Conservation (phyloP, 2,329 filamentous ascomycete genomes). For the Fusarium sp. region DNA sequence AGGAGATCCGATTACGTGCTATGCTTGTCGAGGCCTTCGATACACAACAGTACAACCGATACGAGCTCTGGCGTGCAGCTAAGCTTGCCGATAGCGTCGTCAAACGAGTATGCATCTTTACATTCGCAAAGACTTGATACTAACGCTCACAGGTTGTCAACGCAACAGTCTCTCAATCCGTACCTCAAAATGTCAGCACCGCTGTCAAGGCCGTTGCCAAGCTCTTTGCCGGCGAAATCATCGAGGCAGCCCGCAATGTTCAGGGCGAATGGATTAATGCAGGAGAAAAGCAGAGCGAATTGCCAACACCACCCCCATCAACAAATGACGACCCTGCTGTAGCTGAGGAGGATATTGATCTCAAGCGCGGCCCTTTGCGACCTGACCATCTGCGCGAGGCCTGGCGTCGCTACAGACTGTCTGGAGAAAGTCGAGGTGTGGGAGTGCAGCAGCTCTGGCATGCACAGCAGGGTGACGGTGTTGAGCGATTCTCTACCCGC, state of each 20-base stretch:
- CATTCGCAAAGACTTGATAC: background rate
- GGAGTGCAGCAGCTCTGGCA: slow-evolving; percentile 73
- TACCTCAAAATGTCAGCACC: slow-evolving; percentile 78
- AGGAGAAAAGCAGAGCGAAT: slow-evolving; percentile 69
- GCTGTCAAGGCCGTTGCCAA: slow-evolving; percentile 83
- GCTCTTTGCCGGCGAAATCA: slow-evolving; percentile 80
- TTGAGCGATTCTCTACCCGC: slow-evolving; percentile 69
- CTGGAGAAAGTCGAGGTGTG: slow-evolving; percentile 72
- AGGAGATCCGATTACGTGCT: slow-evolving; percentile 68
- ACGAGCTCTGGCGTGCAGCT: slow-evolving; percentile 77
- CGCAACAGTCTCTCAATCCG: slow-evolving; percentile 83
- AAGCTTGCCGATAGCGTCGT: slow-evolving; percentile 78
- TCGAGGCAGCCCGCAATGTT: slow-evolving; percentile 77
- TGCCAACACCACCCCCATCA: slow-evolving; percentile 59
- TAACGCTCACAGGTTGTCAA: slow-evolving; percentile 73
- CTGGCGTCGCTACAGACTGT: slow-evolving; percentile 74
- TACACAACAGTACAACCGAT: slow-evolving; percentile 75
- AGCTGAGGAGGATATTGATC: slow-evolving; percentile 44
- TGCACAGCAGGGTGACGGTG: slow-evolving; percentile 69
- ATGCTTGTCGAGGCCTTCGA: slow-evolving; percentile 76
- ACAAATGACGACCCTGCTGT: slow-evolving; percentile 51
- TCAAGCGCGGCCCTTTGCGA: slow-evolving; percentile 70
- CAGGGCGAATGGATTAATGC: slow-evolving; percentile 78
- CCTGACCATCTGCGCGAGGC: slow-evolving; percentile 83
- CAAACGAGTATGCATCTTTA: slow-evolving; percentile 66